These are phyloP conservation scores for Aspergillus ochraceoroseus DNA, from an alignment of 2,329 filamentous ascomycete species.

Conservation along the genomic window DNA sequence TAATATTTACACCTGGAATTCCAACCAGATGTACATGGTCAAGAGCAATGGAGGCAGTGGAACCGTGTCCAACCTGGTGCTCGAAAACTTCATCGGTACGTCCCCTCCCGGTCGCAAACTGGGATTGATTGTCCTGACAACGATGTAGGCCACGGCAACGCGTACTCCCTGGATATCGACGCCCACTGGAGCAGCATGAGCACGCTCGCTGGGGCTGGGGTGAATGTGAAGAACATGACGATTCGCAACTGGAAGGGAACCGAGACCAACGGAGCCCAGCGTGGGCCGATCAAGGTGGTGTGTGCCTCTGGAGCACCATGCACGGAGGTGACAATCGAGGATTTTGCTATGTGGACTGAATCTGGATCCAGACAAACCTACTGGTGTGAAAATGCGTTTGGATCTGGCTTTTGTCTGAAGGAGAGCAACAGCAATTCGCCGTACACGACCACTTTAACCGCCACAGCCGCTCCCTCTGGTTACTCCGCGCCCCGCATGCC, in stretches of 20 bases:
- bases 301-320: constrained; percentile 52
- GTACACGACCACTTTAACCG: constrained; percentile 24
- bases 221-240: constrained; percentile 51
- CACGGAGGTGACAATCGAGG: constrained; percentile 48
- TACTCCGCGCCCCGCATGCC: constrained; percentile 30
- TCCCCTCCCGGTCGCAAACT: not conserved
- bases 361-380: constrained; percentile 32
- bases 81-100: constrained; percentile 52
- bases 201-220: constrained; percentile 46
- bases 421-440: constrained; percentile 16
- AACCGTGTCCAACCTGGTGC: constrained; percentile 48
- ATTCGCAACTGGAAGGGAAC: constrained; percentile 56
- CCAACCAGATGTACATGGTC: constrained; percentile 61
- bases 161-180: constrained; percentile 55
- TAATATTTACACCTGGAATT: constrained; percentile 56
- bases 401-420: constrained; percentile 47
- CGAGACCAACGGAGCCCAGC: constrained; percentile 44
- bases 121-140: not conserved
- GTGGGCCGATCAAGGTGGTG: constrained; percentile 52
- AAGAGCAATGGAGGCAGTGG: constrained; percentile 57
- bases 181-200: constrained; percentile 49
- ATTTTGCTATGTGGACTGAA: constrained; percentile 49
- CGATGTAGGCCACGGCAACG: constrained; percentile 51
- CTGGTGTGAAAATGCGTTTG: constrained; percentile 49
- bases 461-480: constrained; percentile 25